phyloP scores from a whole-genome alignment of 2,329 filamentous ascomycete species.

The Nannizziopsis barbatae region DNA sequence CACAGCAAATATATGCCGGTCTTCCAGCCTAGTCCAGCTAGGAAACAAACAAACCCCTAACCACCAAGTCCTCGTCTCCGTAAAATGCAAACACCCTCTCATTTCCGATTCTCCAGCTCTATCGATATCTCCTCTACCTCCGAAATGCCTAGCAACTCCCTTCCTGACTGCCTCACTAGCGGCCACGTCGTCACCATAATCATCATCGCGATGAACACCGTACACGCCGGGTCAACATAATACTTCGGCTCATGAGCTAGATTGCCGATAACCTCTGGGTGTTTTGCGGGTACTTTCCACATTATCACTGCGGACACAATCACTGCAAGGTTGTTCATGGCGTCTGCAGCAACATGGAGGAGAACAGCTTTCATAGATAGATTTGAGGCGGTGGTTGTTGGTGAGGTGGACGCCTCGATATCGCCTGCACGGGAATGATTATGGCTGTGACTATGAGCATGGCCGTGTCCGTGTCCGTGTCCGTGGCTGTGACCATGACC shows the following conservation, averaged over 20 bases:
- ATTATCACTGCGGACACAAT: constrained; percentile 59
- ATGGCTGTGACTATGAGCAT: background rate
- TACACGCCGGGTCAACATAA: constrained; percentile 16
- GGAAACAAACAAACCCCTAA: background rate
- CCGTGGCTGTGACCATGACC: constrained; percentile 18
- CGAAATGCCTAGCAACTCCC: constrained; percentile 5
- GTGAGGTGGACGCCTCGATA: background rate
- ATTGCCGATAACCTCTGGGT: background rate
- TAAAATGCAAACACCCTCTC: background rate
- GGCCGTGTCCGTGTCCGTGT: background rate
- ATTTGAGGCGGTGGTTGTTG: background rate
- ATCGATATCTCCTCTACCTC: background rate
- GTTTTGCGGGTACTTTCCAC: constrained; percentile 37
- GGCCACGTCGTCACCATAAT: constrained; percentile 14
- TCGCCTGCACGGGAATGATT: background rate
- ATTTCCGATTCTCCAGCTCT: background rate
- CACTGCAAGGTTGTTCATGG: constrained; percentile 65
- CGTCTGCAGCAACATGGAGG: constrained; percentile 60
- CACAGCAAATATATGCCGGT: background rate
- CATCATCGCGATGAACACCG: constrained; percentile 13
- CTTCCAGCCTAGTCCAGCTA: background rate
- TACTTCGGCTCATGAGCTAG: constrained; percentile 11
- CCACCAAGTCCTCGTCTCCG: background rate
- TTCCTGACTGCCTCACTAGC: constrained; percentile 11
- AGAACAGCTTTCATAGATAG: constrained; percentile 39